A percentile compares a stretch with the other conserved stretches of the same genome.
These are phyloP conservation scores for Phyllosticta capitalensis DNA, from an alignment of 2,329 filamentous ascomycete species.

Conservation along the genomic window DNA sequence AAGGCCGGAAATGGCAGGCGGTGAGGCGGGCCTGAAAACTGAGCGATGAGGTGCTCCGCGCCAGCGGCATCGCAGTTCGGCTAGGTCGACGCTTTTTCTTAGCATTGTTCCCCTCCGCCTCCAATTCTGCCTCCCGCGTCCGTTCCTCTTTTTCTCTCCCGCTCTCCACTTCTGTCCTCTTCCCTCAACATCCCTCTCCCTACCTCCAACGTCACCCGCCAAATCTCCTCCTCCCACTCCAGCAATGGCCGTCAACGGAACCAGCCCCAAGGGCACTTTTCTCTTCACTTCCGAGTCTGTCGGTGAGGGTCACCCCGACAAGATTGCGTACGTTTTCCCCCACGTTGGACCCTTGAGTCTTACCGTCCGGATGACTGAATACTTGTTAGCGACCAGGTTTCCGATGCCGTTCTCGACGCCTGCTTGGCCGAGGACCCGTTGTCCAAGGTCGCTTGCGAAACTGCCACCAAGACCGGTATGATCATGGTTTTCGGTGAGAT, in stretches of 20 bases:
- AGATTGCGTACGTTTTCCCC: slow-evolving; percentile 60
- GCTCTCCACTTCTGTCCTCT: slow-evolving; percentile 16
- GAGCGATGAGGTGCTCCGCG: slow-evolving; percentile 8
- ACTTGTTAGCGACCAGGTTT: slow-evolving; percentile 70
- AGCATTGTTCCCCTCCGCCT: slow-evolving; percentile 14
- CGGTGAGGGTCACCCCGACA: slow-evolving; percentile 66
- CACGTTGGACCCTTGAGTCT: not conserved
- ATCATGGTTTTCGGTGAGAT: slow-evolving; percentile 83
- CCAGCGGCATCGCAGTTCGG: not conserved
- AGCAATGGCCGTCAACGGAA: slow-evolving; percentile 10
- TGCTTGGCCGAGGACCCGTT: slow-evolving; percentile 89
- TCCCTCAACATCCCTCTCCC: slow-evolving; percentile 13
- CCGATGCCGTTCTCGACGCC: slow-evolving; percentile 96
- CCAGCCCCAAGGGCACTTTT: slow-evolving; percentile 25
- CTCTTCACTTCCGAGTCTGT: slow-evolving; percentile 45
- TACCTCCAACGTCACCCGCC: not conserved
- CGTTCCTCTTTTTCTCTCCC: slow-evolving; percentile 15
- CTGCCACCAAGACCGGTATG: slow-evolving; percentile 98
- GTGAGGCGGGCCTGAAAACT: not conserved
- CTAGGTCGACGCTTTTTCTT: slow-evolving; percentile 8
- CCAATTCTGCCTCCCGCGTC: not conserved
- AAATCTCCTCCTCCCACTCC: not conserved
- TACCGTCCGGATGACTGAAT: not conserved
- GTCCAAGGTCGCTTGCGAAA: slow-evolving; percentile 98
- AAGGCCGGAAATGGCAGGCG: slow-evolving; percentile 1